Evolutionary conservation across 2,329 filamentous ascomycete genomes (phyloP), one percentile per base, ranked within the genome.

Genomic region (Gremmenia infestans): DNA sequence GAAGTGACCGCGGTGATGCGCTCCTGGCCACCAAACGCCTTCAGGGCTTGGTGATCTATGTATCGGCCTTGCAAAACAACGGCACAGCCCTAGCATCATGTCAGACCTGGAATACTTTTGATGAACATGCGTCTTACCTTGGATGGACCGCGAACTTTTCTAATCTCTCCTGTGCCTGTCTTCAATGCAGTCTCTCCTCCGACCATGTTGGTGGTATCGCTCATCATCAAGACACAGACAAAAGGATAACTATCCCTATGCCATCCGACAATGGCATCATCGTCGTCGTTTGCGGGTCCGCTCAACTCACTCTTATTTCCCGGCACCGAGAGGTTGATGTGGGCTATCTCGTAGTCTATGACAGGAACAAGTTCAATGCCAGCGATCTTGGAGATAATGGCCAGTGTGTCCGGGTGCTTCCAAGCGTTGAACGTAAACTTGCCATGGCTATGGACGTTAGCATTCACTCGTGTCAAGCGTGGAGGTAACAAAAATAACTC

Each of bases 371-470:
- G 73, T 8, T 84, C 82, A 19, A 85, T 73, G 8, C 81, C 80
- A 22, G 81, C 81, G 48, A 83, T 76, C 56, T 78, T 73, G 2
- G 80, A 83, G 52, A 85, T 73, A 61, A 78, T 76, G 8, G 72
- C 70, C 3, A 83, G 74, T 2, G 79, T 76, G 50, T 81, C 75
- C 0, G 81, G 78, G 48, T 76, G 75, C 54, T 77, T 80, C 83
- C 82, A 86, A 2, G 79, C 79, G 55, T 80, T 80, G 62, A 86
- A 85, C 4, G 81, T 78, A 61, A 88, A 88, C 0, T 84, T 84
- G 1, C 83, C 83, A 63, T 81, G 79, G 57, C 81, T 83, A 57
- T 28, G 17, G 19, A 23, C 11, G 53, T 65, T 53, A 67, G 60
- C 40, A 25, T 23, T 19, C 28, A 17, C 32, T 32, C 48, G 54